Evolutionary conservation across 495 filamentous ascomycete genomes (phyloP), one percentile per base, ranked within the genome.

Genomic region (Penicillium roqueforti): DNA sequence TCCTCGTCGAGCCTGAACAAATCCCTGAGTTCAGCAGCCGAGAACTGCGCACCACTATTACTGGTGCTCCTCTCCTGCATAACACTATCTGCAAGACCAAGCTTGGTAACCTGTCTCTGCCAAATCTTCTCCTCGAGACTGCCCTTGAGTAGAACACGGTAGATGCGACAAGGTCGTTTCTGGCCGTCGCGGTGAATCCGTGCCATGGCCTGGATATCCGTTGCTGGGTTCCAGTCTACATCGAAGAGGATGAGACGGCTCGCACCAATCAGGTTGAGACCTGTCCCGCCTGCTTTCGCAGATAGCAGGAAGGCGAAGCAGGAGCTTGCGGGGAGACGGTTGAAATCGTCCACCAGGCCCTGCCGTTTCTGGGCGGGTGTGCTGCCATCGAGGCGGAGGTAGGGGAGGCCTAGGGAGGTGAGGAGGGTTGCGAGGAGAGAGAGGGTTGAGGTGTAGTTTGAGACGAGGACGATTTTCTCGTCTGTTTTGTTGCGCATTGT

Each of bases 131-230:
- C 88, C 55, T 92, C 88, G 28, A 92, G 70, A 18, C 80, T 86
- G 4, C 88, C 88, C 25, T 86, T 78, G 28, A 86, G 83, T 31
- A 92, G 60, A 43, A 92, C 73, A 16, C 88, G 78, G 62, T 92
- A 92, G 52, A 92, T 89, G 28, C 80, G 79, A 58, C 87, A 88
- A 7, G 78, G 79, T 3, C 73, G 70, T 64, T 84, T 88, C 62
- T 92, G 88, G 14, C 88, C 88, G 57, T 91, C 87, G 26, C 88
- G 78, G 63, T 91, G 87, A 43, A 92, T 87, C 4, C 88, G 81
- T 2, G 88, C 88, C 88, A 92, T 91, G n/a, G 88, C 88, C 64
- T 92, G 88, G 18, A 86, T 72, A 59, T 92, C 88, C 3, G 86
- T 91, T 7, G 85, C 83, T 1, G 88, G 88, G 59, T 92, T 92